Conservation (phyloP, 2,329 filamentous ascomycete genomes). For the Hypoxylon sp. region DNA sequence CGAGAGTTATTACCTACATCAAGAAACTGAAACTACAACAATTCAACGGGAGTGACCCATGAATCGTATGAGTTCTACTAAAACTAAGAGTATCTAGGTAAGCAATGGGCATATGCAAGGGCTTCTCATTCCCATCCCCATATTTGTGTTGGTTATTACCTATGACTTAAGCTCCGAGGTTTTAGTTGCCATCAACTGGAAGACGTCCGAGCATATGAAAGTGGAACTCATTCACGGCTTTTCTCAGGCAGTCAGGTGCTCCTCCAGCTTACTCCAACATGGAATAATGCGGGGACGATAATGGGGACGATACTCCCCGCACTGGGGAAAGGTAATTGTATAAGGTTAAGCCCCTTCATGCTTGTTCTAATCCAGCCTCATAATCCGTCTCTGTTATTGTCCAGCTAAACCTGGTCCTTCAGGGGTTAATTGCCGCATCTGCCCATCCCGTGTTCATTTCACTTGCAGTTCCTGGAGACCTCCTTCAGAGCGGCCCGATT, state of each 20-base stretch:
- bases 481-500: conserved; percentile 47
- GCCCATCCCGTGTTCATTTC: conserved; percentile 45
- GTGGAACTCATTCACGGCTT: conserved; percentile 17
- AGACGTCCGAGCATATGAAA: conserved; percentile 21
- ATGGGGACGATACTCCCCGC: conserved; percentile 36
- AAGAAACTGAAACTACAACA: background rate
- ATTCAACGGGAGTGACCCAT: background rate
- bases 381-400: conserved; percentile 34
- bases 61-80: background rate
- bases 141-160: conserved; percentile 13
- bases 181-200: conserved; percentile 13
- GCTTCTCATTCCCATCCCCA: background rate
- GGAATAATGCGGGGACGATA: conserved; percentile 35
- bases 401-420: conserved; percentile 28
- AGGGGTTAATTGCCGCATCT: conserved; percentile 49
- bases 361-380: conserved; percentile 39
- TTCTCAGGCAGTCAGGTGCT: conserved; percentile 2
- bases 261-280: conserved; percentile 14
- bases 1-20: background rate
- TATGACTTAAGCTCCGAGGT: background rate
- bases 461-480: conserved; percentile 26
- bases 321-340: conserved; percentile 12
- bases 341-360: conserved; percentile 25
- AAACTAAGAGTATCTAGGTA: background rate
- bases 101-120: background rate